These are phyloP conservation scores for Colletotrichum nymphaeae DNA, from an alignment of 2,329 filamentous ascomycete species.

Conservation along the genomic window DNA sequence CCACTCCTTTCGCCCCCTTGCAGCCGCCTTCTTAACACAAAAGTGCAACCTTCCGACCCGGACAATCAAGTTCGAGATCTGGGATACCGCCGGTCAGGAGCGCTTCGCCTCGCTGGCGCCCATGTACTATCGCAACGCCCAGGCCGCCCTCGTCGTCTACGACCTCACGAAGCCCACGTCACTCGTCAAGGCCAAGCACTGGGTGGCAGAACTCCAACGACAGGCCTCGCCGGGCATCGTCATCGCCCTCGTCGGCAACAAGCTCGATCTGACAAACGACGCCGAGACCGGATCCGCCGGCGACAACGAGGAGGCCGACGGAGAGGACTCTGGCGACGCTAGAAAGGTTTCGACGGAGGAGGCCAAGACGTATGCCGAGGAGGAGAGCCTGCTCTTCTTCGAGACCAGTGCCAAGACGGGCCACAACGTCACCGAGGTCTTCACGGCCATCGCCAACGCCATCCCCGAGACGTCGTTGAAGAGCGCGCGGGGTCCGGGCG, in stretches of 20 bases:
- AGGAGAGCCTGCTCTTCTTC: conserved; percentile 94
- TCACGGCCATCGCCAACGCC: conserved; percentile 97
- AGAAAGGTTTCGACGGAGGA: conserved; percentile 92
- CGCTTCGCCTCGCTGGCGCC: conserved; percentile 95
- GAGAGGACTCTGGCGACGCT: conserved; percentile 76
- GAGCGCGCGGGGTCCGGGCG: conserved; percentile 79
- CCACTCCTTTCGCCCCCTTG: conserved; percentile 21
- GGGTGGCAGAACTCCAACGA: conserved; percentile 96
- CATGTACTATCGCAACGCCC: conserved; percentile 99
- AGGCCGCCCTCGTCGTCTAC: conserved; percentile 97
- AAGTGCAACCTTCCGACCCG: conserved; percentile 96
- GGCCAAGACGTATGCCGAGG: conserved; percentile 92
- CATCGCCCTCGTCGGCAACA: conserved; percentile 97
- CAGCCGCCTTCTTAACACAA: conserved; percentile 97
- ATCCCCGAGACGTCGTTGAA: conserved; percentile 98
- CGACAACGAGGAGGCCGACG: conserved; percentile 62
- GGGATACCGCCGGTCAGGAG: conserved; percentile 98
- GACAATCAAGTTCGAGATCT: conserved; percentile 95
- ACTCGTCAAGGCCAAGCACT: conserved; percentile 96
- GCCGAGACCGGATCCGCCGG: conserved; percentile 61
- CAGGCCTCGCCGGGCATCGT: conserved; percentile 97
- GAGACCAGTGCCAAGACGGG: conserved; percentile 98
- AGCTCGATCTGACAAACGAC: conserved; percentile 86
- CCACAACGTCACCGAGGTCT: conserved; percentile 93
- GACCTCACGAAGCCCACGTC: conserved; percentile 97